Percentiles rank a stretch among this genome's conserved stretches.
These are phyloP conservation scores for Podaxis sp. DNA, from an alignment of 768 basidiomycete genomes.

Conservation along the genomic window DNA sequence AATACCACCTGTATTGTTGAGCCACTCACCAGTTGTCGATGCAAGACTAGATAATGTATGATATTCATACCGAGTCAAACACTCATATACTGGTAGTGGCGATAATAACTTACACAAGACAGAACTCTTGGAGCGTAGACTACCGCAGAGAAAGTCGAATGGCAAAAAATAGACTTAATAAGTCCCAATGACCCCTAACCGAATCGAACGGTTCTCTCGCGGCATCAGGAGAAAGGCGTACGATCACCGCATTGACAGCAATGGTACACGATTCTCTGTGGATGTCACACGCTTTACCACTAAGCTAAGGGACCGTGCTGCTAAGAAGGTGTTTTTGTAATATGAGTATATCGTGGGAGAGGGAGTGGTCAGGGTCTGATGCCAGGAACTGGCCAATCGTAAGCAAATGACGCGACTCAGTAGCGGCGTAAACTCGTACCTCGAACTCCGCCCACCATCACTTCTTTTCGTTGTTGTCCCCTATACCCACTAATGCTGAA, in stretches of 20 bases:
- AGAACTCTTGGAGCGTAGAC: background rate
- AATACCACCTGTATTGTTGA: no score
- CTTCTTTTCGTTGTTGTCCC: conserved; percentile 1
- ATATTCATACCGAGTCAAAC: no score
- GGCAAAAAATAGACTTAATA: conserved; percentile 11
- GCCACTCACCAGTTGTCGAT: no score
- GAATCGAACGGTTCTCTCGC: conserved; percentile 30
- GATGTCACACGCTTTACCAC: conserved; percentile 36
- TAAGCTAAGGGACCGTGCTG: conserved; percentile 29
- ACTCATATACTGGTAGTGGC: no score
- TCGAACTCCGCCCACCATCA: background rate
- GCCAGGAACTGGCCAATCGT: background rate
- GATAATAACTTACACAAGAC: background rate
- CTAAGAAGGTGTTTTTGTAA: background rate
- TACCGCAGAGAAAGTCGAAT: background rate
- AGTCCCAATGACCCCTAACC: conserved; percentile 28
- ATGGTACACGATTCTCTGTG: conserved; percentile 9
- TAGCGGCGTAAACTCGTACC: background rate
- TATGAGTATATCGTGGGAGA: background rate
- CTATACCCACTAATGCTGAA: conserved; percentile 20
- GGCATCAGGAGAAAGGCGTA: conserved; percentile 26
- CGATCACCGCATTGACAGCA: background rate
- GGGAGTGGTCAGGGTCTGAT: background rate
- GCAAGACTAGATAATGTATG: no score
- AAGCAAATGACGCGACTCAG: background rate